phyloP scores from a whole-genome alignment of 352 stramenopile species.

The Globisporangium alternatum region DNA sequence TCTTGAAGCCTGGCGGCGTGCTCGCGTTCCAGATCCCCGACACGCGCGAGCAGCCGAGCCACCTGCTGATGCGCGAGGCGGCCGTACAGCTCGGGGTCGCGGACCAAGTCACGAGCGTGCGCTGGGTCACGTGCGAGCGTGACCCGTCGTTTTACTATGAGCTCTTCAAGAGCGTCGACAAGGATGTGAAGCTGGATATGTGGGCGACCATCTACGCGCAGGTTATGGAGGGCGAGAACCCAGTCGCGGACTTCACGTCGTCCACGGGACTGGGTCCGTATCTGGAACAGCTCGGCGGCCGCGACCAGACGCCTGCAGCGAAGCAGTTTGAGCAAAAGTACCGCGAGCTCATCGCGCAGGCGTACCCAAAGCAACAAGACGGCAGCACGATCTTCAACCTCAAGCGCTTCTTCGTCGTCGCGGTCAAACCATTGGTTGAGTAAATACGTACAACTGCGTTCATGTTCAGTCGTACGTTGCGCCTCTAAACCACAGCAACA shows the following conservation, averaged over 20 bases:
- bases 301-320: constrained; percentile 19
- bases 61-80: constrained; percentile 55
- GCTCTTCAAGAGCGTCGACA: constrained; percentile 36
- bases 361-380: constrained; percentile 60
- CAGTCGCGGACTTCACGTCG: constrained; percentile 65
- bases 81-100: constrained; percentile 36
- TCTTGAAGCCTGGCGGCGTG: constrained; percentile 64
- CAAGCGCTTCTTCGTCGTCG: constrained; percentile 71
- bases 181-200: constrained; percentile 42
- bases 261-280: constrained; percentile 62
- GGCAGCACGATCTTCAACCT: constrained; percentile 61
- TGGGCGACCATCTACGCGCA: constrained; percentile 64
- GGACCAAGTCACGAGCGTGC: constrained; percentile 41
- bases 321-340: constrained; percentile 51
- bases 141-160: constrained; percentile 73
- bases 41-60: constrained; percentile 51
- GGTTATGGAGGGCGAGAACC: constrained; percentile 56
- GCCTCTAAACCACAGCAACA: too few relatives aligned
- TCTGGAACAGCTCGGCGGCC: constrained; percentile 44
- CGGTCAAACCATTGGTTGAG: constrained; percentile 24
- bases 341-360: constrained; percentile 43
- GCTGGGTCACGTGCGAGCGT: constrained; percentile 66
- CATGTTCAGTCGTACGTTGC: too few relatives aligned
- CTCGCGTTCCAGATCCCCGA: constrained; percentile 78
- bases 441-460: neutral